phyloP scores from a whole-genome alignment of 140 eudicot species.

The Bidens hawaiensis region DNA sequence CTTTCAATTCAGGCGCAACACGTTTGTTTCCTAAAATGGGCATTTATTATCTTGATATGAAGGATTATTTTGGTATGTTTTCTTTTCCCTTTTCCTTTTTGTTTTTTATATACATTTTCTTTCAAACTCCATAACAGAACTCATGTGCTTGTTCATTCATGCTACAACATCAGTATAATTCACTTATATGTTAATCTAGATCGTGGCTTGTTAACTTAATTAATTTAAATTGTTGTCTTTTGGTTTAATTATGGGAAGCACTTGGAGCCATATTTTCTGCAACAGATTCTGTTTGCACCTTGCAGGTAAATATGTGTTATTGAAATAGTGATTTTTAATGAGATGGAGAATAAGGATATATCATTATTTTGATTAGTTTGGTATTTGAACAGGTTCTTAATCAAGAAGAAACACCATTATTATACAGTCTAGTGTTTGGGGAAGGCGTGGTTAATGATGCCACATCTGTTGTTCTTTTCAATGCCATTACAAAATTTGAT shows the following conservation, averaged over 20 bases:
- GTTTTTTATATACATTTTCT: no score
- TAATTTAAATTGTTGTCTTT: constrained; percentile 16
- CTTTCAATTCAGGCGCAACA: constrained; percentile 46
- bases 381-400: constrained; percentile 58
- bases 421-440: constrained; percentile 85
- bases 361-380: not conserved
- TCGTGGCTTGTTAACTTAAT: constrained; percentile 16
- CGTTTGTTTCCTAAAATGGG: constrained; percentile 40
- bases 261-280: constrained; percentile 96
- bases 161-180: not conserved
- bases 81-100: constrained; percentile 10
- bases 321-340: not conserved
- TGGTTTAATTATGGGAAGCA: constrained; percentile 44
- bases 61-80: constrained; percentile 70
- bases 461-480: constrained; percentile 76
- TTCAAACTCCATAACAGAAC: no score
- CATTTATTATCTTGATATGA: constrained; percentile 46
- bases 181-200: constrained; percentile 7
- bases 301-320: constrained; percentile 56
- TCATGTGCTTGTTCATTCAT: no score
- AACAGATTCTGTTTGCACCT: constrained; percentile 90
- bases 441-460: constrained; percentile 97
- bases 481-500: constrained; percentile 64
- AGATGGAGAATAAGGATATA: not conserved
- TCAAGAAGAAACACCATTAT: constrained; percentile 76